Conservation (phyloP, 1,284 basidiomycete species). For the Tetrapyrgos nigripes region DNA sequence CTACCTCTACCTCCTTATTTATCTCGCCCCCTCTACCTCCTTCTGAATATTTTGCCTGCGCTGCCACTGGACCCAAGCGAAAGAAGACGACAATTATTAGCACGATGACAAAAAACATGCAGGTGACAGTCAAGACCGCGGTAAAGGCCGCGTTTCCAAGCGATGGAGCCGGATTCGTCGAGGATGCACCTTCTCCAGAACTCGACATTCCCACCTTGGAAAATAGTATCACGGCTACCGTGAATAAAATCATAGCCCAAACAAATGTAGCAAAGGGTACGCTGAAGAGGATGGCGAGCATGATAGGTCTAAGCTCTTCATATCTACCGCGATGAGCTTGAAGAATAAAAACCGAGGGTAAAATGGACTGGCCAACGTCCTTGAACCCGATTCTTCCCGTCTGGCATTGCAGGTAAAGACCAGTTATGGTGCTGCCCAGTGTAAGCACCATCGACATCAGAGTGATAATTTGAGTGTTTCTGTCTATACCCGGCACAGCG, state of each 20-base stretch:
- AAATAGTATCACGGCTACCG: background rate
- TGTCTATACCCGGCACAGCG: background rate
- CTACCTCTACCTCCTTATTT: too few relatives aligned
- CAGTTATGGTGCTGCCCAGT: background rate
- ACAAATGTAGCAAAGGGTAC: background rate
- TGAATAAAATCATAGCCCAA: background rate
- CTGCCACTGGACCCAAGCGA: too few relatives aligned
- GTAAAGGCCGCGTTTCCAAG: background rate
- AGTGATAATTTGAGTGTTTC: background rate
- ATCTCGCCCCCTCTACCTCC: too few relatives aligned
- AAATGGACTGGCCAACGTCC: background rate
- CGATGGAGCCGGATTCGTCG: too few relatives aligned
- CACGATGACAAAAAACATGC: background rate
- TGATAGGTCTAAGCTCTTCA: background rate
- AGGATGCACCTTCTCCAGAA: background rate
- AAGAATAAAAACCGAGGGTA: background rate
- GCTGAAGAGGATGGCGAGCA: background rate
- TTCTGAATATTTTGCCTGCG: too few relatives aligned
- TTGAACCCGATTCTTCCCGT: background rate
- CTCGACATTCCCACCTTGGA: background rate
- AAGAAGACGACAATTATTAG: background rate
- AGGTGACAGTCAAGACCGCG: background rate
- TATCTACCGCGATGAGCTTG: background rate
- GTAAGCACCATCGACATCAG: background rate
- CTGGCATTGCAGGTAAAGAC: slow-evolving; percentile 1